A percentile compares a stretch with the other conserved stretches of the same genome.
phyloP scores from a whole-genome alignment of 768 basidiomycete species.

The Pisolithus orientalis region DNA sequence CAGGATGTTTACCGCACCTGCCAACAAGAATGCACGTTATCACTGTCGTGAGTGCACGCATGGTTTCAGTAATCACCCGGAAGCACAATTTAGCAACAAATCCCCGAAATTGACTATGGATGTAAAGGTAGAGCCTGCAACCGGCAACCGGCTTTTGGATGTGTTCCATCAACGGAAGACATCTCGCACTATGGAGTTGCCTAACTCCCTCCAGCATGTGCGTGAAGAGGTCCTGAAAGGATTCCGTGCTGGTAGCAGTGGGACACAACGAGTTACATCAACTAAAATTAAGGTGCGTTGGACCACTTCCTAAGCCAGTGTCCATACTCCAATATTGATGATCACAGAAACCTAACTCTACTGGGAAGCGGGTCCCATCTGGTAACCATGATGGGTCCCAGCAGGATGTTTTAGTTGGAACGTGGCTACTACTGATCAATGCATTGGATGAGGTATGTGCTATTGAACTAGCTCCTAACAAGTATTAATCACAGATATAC shows the following conservation, averaged over 20 bases:
- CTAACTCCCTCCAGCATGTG: background rate
- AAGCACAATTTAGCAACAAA: background rate
- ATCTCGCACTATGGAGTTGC: background rate
- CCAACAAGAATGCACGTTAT: background rate
- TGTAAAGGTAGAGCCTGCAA: background rate
- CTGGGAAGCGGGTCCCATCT: background rate
- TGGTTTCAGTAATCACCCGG: conserved; percentile 1
- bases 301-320: background rate
- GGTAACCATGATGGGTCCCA: background rate
- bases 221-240: background rate
- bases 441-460: background rate
- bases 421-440: background rate
- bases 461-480: background rate
- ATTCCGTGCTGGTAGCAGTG: background rate
- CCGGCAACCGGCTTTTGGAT: background rate
- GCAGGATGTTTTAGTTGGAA: background rate
- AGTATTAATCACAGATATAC: background rate
- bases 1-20: background rate
- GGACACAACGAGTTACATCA: background rate
- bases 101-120: background rate
- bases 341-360: background rate
- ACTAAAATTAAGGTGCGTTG: background rate
- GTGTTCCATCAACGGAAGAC: background rate
- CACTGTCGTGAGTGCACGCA: conserved; percentile 1
- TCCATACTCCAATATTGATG: background rate